A percentile compares a stretch with the other conserved stretches of the same genome.
Evolutionary conservation across 2,329 filamentous ascomycete species (phyloP).

Genomic region (Cytospora piceicola): DNA sequence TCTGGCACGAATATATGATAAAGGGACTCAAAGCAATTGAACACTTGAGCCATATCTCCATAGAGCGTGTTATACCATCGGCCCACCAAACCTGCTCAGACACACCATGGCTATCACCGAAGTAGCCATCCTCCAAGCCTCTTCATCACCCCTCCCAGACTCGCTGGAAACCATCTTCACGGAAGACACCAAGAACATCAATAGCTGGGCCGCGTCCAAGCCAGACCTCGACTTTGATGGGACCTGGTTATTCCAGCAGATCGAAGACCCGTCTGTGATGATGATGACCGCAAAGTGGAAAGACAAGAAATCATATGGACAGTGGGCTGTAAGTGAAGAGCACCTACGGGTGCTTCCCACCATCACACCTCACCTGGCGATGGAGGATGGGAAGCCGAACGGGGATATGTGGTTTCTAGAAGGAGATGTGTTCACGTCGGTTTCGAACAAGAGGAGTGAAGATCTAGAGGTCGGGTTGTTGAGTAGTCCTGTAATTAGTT

Average conservation of each 20-base stretch:
- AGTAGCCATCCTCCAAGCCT: slow-evolving; percentile 43
- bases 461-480: slow-evolving; percentile 32
- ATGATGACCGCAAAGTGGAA: slow-evolving; percentile 53
- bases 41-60: too few relatives aligned
- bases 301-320: slow-evolving; percentile 44
- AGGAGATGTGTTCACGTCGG: not conserved
- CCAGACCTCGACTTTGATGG: slow-evolving; percentile 41
- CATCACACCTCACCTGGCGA: not conserved
- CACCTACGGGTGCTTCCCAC: not conserved
- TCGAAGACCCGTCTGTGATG: slow-evolving; percentile 43
- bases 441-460: not conserved
- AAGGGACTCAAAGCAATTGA: not conserved
- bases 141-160: slow-evolving; percentile 39
- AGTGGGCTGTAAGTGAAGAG: not conserved
- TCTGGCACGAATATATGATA: not conserved
- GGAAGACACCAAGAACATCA: not conserved
- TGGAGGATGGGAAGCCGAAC: not conserved
- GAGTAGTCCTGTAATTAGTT: slow-evolving; percentile 42
- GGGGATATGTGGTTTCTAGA: not conserved
- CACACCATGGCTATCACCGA: slow-evolving; percentile 45
- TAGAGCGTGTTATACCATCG: too few relatives aligned
- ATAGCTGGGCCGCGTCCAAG: slow-evolving; percentile 37
- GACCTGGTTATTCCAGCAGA: slow-evolving; percentile 41
- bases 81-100: too few relatives aligned
- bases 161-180: slow-evolving; percentile 39